Evolutionary conservation across 2,329 filamentous ascomycete species (phyloP).

Genomic region (Rhinocladiella similis): DNA sequence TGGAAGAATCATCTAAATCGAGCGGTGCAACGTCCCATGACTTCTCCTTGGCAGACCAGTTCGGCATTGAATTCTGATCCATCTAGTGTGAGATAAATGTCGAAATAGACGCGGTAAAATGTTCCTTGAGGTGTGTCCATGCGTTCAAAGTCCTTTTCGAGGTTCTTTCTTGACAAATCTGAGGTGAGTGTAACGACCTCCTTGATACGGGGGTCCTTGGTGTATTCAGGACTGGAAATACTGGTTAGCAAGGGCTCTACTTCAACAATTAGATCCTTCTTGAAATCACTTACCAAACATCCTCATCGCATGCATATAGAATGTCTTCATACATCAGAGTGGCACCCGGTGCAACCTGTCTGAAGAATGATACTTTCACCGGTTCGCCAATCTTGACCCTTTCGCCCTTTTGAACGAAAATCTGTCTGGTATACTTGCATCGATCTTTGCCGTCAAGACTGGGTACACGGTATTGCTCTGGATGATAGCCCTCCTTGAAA

Average conservation of each 20-base stretch:
- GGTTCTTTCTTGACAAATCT: slow-evolving; percentile 93
- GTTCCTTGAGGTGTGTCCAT: slow-evolving; percentile 99
- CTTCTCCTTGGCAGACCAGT: slow-evolving; percentile 97
- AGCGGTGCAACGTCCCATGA: slow-evolving; percentile 95
- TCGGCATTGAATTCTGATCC: slow-evolving; percentile 98
- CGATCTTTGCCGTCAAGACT: slow-evolving; percentile 95
- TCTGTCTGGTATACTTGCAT: slow-evolving; percentile 97
- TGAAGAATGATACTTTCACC: slow-evolving; percentile 98
- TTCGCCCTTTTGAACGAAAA: slow-evolving; percentile 98
- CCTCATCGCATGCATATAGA: slow-evolving; percentile 94
- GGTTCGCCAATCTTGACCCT: slow-evolving; percentile 99
- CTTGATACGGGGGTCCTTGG: slow-evolving; percentile 99
- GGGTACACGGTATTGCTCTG: slow-evolving; percentile 95
- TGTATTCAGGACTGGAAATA: slow-evolving; percentile 74
- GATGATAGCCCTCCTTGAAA: slow-evolving; percentile 98
- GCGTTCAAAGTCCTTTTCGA: slow-evolving; percentile 98
- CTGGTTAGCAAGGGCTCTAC: too few relatives aligned
- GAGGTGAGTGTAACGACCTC: slow-evolving; percentile 97
- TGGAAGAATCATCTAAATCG: slow-evolving; percentile 65
- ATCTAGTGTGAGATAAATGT: slow-evolving; percentile 86
- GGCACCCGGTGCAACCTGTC: slow-evolving; percentile 93
- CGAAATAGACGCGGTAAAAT: slow-evolving; percentile 76
- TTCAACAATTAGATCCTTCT: too few relatives aligned
- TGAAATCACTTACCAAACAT: slow-evolving; percentile 60
- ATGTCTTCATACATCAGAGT: slow-evolving; percentile 99